A percentile compares a stretch with the other conserved stretches of the same genome.
Evolutionary conservation across 495 filamentous ascomycete species (phyloP).

Genomic region (Aspergillus ellipticus): DNA sequence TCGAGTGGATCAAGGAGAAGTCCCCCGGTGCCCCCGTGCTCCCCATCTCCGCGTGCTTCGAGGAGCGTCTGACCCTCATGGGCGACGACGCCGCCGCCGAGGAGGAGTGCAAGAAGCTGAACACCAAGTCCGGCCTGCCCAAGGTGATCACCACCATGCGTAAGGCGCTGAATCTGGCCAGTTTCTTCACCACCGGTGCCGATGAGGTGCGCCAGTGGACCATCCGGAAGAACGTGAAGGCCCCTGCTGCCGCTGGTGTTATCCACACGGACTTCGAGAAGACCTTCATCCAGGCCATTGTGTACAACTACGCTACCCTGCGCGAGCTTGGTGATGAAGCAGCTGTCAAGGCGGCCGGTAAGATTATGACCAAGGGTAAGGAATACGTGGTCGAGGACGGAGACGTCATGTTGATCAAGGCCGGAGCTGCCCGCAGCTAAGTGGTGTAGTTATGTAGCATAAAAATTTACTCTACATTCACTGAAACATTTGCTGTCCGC

Average conservation of each 20-base stretch:
- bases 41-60: slow-evolving; percentile 86
- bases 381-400: slow-evolving; percentile 70
- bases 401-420: slow-evolving; percentile 81
- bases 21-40: slow-evolving; percentile 84
- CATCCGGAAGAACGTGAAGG: slow-evolving; percentile 93
- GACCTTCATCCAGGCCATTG: slow-evolving; percentile 96
- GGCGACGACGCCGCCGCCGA: slow-evolving; percentile 70
- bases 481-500: too few relatives aligned
- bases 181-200: slow-evolving; percentile 95
- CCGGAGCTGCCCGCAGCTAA: slow-evolving; percentile 84
- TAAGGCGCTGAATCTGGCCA: slow-evolving; percentile 78
- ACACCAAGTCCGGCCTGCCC: slow-evolving; percentile 82
- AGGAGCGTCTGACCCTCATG: slow-evolving; percentile 83
- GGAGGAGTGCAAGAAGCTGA: slow-evolving; percentile 85
- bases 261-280: slow-evolving; percentile 99
- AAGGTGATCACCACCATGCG: slow-evolving; percentile 96
- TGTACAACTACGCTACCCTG: slow-evolving; percentile 76
- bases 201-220: slow-evolving; percentile 99
- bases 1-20: slow-evolving; percentile 89
- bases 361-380: slow-evolving; percentile 98
- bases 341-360: slow-evolving; percentile 86
- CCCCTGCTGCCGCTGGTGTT: slow-evolving; percentile 93
- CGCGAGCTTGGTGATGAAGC: slow-evolving; percentile 86
- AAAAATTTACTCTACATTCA: slow-evolving; percentile 7
- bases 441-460: slow-evolving; percentile 7